Conservation (phyloP, 2,329 filamentous ascomycete genomes). For the Monilinia aucupariae region DNA sequence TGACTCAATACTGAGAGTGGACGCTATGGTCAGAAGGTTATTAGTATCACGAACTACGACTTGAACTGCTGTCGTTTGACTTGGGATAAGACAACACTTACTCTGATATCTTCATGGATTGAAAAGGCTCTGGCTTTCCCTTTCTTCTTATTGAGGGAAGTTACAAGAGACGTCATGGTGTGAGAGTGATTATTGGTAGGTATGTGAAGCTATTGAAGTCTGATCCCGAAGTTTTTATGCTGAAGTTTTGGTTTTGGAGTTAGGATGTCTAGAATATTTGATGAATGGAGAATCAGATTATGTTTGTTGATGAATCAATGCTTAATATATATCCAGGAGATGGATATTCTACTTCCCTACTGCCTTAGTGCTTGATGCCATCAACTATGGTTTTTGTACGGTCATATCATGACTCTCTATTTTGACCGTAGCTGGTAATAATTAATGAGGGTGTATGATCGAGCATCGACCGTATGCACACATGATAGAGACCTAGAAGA, state of each 20-base stretch:
- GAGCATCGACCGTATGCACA: not conserved
- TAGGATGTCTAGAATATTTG: not conserved
- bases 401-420: not conserved
- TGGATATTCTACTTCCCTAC: not conserved
- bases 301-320: not conserved
- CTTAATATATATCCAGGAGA: not conserved
- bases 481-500: not conserved
- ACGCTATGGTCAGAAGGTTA: not conserved
- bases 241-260: not conserved
- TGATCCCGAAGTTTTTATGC: not conserved
- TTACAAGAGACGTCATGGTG: not conserved
- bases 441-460: no score
- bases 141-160: not conserved
- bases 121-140: not conserved
- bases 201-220: not conserved
- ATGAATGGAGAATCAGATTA: not conserved
- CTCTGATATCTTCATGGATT: not conserved
- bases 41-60: not conserved
- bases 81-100: not conserved
- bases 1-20: not conserved
- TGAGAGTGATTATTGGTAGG: not conserved
- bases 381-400: not conserved
- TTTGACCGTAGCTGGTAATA: not conserved
- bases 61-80: not conserved
- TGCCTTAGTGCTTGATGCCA: not conserved